Evolutionary conservation across 108 stramenopile species (phyloP), one percentile per base, ranked within the genome.

Genomic region (Skeletonema potamos): DNA sequence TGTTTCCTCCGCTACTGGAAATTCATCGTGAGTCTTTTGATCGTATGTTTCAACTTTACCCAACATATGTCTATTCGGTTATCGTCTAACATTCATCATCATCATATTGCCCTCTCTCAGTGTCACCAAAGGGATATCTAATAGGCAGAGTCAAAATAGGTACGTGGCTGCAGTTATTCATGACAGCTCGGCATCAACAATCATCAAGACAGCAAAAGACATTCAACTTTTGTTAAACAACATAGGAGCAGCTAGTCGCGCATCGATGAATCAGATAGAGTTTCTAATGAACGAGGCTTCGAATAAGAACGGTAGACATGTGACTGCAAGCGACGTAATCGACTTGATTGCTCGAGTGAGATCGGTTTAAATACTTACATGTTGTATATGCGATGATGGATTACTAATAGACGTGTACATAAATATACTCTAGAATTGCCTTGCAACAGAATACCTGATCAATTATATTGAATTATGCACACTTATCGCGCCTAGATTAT

Each of bases 221-320:
- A 29, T 58, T 32, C 58, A 34, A 34, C 28, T n/a, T 11, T 32
- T 58, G 58, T 18, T 58, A n/a, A 34, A n/a, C 58, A 58, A 58
- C 28, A 58, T 58, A 29, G 58, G 58, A 3, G 28, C 5, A 4
- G 28, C 1, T 29, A 29, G 13, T 20, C 20, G 58, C 6, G 58
- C 58, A 32, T 58, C 58, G 26, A 29, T 8, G n/a, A 29, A 29
- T n/a, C n/a, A 26, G 58, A 58, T 58, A n/a, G 58, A 58, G 7
- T 8, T 6, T 0, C 58, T 58, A 0, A 58, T 58, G 58, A 15
- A 58, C 27, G 29, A 22, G 33, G 58, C 58, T n/a, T 34, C 33
- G 11, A 29, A 58, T 27, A 32, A 32, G n/a, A 27, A 32, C 28
- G 29, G 58, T 58, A 12, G 15, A 20, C 58, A 29, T 6, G 27